Evolutionary conservation across 768 basidiomycete genomes (phyloP), one percentile per base, ranked within the genome.

Genomic region (Pulveroboletus frians): DNA sequence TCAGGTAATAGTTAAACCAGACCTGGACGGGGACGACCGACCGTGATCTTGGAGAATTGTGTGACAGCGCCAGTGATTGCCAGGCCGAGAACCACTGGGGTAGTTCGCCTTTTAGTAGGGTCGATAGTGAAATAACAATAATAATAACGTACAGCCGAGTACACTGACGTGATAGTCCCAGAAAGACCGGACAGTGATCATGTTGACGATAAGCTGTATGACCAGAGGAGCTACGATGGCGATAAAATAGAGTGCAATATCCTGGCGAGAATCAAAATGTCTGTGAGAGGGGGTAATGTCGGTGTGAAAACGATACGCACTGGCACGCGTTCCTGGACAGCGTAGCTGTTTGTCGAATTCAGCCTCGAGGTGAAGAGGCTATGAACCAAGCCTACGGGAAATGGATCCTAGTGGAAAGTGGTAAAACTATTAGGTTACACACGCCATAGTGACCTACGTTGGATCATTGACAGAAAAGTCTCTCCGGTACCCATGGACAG

Each of bases 11-110:
- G 27, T 15, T 1, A 31, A 55, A 15, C 61, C 50, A 53, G 39
- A 84, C 89, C 91, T 53, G 92, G 93, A 14, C 93, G 80, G 9
- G 93, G 92, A 13, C 93, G 81, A 20, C 93, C 93, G 38, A 94
- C 93, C 1, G 85, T 85, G 36, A 91, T 71, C 68, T 97, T 98
- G 45, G 79, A 75, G 50, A 92, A 74, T 62, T 95, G 88, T 1
- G 95, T 96, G 45, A 94, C 70, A 18, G 83, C 66, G 11, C 90
- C 93, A 5, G 93, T 83, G 32, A 93, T 71, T 9, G 83, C 73
- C 43, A 89, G 74, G n/a, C 81, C 76, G 39, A 93, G 79, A 44
- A 88, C 73, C 49, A 92, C 85, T 84, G 59, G 54, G 50, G 26
- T 43, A 27, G 49, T 38, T 50, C 36, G 10, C 48, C 14, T 20